Conservation (phyloP, 1,284 basidiomycete genomes). For the Albatrellus sp. region DNA sequence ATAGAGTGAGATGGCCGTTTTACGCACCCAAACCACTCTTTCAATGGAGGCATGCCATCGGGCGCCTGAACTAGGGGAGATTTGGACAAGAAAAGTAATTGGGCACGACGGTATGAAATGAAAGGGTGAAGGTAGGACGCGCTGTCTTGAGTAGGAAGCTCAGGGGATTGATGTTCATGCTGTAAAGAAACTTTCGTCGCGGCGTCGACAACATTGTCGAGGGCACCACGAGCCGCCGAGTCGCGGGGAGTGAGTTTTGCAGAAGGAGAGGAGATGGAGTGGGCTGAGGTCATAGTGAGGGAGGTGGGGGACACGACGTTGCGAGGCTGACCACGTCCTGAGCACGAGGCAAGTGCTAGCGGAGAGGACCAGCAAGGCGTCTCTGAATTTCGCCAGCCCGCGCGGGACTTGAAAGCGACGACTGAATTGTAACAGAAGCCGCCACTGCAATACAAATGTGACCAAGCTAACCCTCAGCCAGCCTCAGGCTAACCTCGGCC, state of each 20-base stretch:
- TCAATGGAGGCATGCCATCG: slow-evolving; percentile 64
- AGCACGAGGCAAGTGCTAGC: not conserved
- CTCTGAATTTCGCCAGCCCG: not conserved
- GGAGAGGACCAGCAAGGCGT: not conserved
- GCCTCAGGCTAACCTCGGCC: no score
- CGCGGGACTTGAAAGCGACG: slow-evolving; percentile 9
- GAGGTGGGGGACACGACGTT: slow-evolving; percentile 5
- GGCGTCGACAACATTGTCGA: slow-evolving; percentile 21
- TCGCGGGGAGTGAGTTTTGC: slow-evolving; percentile 9
- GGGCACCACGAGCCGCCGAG: slow-evolving; percentile 11
- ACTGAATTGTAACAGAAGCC: not conserved
- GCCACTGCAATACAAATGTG: not conserved
- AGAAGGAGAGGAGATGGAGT: slow-evolving; percentile 7
- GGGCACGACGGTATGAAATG: slow-evolving; percentile 51
- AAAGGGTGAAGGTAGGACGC: slow-evolving; percentile 26
- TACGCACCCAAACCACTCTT: slow-evolving; percentile 80
- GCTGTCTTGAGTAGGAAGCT: slow-evolving; percentile 18
- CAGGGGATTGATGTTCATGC: slow-evolving; percentile 16
- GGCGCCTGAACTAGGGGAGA: slow-evolving; percentile 72
- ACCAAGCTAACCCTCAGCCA: not conserved
- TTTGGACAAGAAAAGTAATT: slow-evolving; percentile 54
- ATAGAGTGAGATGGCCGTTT: slow-evolving; percentile 2
- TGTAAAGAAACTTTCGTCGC: slow-evolving; percentile 25
- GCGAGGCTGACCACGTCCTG: not conserved
- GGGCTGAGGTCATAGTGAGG: slow-evolving; percentile 3